Evolutionary conservation across 257 asterid species (phyloP), one percentile per base, ranked within the genome.

Genomic region (Craterostigma plantagineum): DNA sequence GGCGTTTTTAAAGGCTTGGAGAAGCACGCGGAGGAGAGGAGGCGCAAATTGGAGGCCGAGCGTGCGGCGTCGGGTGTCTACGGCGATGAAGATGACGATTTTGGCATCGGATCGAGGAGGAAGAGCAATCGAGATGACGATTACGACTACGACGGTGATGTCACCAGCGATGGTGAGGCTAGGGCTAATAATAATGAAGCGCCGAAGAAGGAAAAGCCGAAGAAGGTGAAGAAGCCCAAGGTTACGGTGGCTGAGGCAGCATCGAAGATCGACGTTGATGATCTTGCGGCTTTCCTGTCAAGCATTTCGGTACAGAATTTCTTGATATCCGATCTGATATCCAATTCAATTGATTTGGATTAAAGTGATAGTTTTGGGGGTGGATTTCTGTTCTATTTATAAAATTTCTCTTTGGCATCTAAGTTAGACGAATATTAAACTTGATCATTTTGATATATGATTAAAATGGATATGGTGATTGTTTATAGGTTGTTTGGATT

Each of bases 231-330:
- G 76, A 81, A 70, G 64, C 76, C 76, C 4, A 86, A 77, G 64
- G 63, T 81, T 38, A 66, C 81, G 7, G 74, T 81, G 38, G 63
- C 77, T 30, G 91, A 81, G 68, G 94, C 96, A 4, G 91, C 96
- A 1, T 69, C 62, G 4, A 71, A 69, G 79, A 75, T 86, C 47
- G 84, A 81, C 35, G 68, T 70, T 9, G 60, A 60, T 54, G 79
- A 75, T 64, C 83, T 86, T 13, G 60, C 66, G 13, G 62, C 62
- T 42, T 86, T 72, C 55, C 86, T 86, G n/a, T 58, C 82, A 7
- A 67, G 60, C 8, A 45, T 71, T 14, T 62, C 79, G 66, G 96
- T 81, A 66, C 6, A 23, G 6, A 2, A 23, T 23, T 23, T 23
- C 30, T 23, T 23, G 30, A 23, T 2, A 23, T 23, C 30, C 4